Evolutionary conservation across 768 basidiomycete species (phyloP).

Genomic region (Suillus weaverae): DNA sequence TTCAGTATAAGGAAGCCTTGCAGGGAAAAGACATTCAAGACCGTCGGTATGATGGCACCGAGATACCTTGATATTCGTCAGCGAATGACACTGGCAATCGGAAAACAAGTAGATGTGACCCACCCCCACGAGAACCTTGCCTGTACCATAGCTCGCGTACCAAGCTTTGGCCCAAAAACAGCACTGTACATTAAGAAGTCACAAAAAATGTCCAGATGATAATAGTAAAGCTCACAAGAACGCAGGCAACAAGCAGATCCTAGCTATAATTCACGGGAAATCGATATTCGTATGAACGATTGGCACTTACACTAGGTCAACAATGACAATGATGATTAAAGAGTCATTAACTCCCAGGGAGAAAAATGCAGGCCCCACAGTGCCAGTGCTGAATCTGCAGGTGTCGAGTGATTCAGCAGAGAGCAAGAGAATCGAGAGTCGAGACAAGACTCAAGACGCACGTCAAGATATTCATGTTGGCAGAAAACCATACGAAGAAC

Average conservation of each 20-base stretch:
- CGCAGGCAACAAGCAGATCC: constrained; percentile 36
- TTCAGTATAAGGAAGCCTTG: constrained; percentile 59
- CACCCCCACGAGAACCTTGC: constrained; percentile 55
- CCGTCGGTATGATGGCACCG: constrained; percentile 40
- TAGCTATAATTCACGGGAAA: constrained; percentile 10
- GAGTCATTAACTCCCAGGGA: constrained; percentile 45
- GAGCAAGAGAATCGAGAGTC: background rate
- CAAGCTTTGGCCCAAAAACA: constrained; percentile 54
- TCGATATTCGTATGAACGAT: background rate
- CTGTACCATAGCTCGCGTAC: constrained; percentile 59
- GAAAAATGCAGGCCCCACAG: constrained; percentile 51
- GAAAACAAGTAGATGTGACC: constrained; percentile 12
- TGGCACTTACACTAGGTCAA: constrained; percentile 43
- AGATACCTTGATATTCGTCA: constrained; percentile 34
- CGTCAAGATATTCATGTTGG: constrained; percentile 45
- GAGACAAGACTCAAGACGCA: constrained; percentile 23
- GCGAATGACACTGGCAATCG: background rate
- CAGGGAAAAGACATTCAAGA: constrained; percentile 50
- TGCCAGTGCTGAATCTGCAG: constrained; percentile 48
- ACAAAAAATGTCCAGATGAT: background rate
- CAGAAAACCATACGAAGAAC: constrained; percentile 54
- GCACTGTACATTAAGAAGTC: constrained; percentile 30
- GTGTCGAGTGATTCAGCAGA: background rate
- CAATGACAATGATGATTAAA: constrained; percentile 39
- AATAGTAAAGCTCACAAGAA: constrained; percentile 33